Percentiles rank a stretch among this genome's conserved stretches.
Evolutionary conservation across 169 alveolate genomes (phyloP).

Genomic region (Besnoitia besnoiti): DNA sequence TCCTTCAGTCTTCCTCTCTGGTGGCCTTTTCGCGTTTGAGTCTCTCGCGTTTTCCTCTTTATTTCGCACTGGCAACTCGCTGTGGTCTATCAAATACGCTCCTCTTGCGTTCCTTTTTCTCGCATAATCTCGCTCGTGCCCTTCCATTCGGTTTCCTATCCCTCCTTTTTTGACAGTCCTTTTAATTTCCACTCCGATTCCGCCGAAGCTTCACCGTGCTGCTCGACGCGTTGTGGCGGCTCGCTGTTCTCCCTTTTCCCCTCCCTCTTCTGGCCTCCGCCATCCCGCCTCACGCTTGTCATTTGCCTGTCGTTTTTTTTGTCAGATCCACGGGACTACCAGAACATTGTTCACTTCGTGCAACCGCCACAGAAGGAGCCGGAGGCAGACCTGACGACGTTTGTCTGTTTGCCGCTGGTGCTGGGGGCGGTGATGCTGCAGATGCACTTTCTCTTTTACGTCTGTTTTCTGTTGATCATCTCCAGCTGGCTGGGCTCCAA

Average conservation of each 20-base stretch:
- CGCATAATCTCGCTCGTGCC: no score
- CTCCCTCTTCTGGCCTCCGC: not conserved
- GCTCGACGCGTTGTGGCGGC: no score
- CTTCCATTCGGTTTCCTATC: no score
- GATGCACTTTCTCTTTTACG: not conserved
- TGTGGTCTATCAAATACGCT: no score
- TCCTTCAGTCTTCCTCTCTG: not conserved
- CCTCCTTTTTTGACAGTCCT: no score
- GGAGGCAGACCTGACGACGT: not conserved
- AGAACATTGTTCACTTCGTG: not conserved
- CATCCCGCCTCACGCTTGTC: not conserved
- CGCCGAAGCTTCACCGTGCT: no score
- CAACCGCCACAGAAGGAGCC: constrained; percentile 12
- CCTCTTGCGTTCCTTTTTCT: no score
- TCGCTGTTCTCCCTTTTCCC: not conserved
- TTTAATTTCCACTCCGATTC: no score
- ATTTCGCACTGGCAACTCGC: no score
- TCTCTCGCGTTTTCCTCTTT: not conserved
- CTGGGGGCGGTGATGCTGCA: not conserved
- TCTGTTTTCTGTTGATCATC: not conserved
- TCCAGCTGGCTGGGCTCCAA: not conserved
- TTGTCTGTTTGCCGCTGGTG: constrained; percentile 3
- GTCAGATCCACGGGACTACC: constrained; percentile 12
- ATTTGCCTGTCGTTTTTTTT: not conserved
- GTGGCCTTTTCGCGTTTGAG: not conserved